Conservation (phyloP, 371 early-diverging fungal genomes). For the Blakeslea trispora region DNA sequence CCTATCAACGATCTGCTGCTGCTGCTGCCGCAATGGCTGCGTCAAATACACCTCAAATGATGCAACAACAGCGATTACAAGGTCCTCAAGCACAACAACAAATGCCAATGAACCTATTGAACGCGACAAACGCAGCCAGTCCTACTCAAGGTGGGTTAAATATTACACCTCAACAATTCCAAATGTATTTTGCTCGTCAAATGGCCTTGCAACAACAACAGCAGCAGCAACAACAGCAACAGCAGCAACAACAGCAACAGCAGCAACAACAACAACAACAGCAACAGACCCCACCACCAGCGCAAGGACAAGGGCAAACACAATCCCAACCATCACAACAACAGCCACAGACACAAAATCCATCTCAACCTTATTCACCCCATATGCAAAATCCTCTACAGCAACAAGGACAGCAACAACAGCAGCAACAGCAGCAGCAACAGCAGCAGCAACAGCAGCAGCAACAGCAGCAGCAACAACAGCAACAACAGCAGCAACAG, state of each 20-base stretch:
- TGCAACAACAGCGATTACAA: conserved; percentile 8
- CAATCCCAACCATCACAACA: not conserved
- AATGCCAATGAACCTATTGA: conserved; percentile 31
- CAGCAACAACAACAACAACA: conserved; percentile 25
- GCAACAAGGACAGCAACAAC: too few relatives aligned
- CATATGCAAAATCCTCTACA: conserved; percentile 10
- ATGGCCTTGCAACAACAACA: conserved; percentile 36
- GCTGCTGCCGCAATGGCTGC: conserved; percentile 20
- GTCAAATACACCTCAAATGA: conserved; percentile 7
- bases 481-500: conserved; percentile 6
- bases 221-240: conserved; percentile 23
- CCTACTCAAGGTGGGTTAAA: conserved; percentile 19
- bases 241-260: conserved; percentile 8
- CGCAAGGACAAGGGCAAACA: conserved; percentile 22
- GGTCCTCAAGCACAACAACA: too few relatives aligned
- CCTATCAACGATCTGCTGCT: conserved; percentile 30
- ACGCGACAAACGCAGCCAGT: conserved; percentile 17
- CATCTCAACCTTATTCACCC: conserved; percentile 6
- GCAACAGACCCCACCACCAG: conserved; percentile 21
- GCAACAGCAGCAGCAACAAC: conserved; percentile 7
- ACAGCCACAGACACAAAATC: not conserved
- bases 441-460: conserved; percentile 9
- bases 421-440: conserved; percentile 5
- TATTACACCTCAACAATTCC: conserved; percentile 38
- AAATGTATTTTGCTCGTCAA: conserved; percentile 40